Evolutionary conservation across 306 rosid species (phyloP), one percentile per base, ranked within the genome.

Genomic region (Vigna nakashimae): DNA sequence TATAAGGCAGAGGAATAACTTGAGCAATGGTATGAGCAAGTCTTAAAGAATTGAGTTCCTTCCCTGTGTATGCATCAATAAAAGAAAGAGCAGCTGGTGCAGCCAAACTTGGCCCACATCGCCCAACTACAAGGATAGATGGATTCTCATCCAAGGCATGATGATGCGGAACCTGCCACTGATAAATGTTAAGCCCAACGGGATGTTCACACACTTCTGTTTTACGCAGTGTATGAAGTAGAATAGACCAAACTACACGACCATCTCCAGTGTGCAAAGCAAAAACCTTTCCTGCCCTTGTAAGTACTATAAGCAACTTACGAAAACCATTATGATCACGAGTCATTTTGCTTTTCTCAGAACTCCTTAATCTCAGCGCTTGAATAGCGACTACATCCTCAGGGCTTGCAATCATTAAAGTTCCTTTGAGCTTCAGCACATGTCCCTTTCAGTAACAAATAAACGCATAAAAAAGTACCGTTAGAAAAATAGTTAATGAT

Each of bases 241-340:
- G 86, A 53, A 72, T 83, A 86, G 99, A 96, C 99, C 99, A 96
- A 72, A 91, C 87, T 73, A 96, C 82, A 69, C 79, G 97, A 49
- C 99, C 99, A 74, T 91, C 95, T 80, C 99, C 98, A 42, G 97
- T 92, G 92, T 96, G 99, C 92, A 96, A 85, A 75, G 99, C 99
- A 85, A 86, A 84, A 79, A 96, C 87, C 82, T 96, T 96, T 66
- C 99, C 98, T 2, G 96, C 93, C 85, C 85, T 90, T 18, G 99
- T 91, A 71, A 96, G 94, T 57, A 92, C 94, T 73, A 96, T 82
- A 58, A 96, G 90, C 82, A 92, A 78, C 90, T 92, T 96, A 62
- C 99, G 90, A 52, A 96, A 96, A 75, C 99, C 99, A 86, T 96
- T 96, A 76, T 96, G 99, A 85, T 96, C 99, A 55, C 97, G 88